Conservation (phyloP, 148 eudicot species). For the Fagopyrum esculentum region DNA sequence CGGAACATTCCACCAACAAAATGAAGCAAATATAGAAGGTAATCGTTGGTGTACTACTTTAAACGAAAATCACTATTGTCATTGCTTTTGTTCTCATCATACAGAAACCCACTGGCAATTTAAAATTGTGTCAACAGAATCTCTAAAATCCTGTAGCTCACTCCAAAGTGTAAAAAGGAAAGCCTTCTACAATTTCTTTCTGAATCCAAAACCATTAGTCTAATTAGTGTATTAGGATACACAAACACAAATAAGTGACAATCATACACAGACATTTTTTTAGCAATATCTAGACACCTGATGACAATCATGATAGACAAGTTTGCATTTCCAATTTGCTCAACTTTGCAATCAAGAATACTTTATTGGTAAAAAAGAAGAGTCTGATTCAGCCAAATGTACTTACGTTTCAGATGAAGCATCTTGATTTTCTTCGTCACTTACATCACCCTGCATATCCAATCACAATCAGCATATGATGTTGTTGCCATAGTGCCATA, state of each 20-base stretch:
- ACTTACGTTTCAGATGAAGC: conserved; percentile 58
- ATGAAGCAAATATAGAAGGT: background rate
- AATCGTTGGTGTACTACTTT: background rate
- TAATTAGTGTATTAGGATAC: background rate
- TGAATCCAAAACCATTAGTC: background rate
- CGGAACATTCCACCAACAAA: background rate
- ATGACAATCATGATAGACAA: background rate
- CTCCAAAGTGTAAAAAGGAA: background rate
- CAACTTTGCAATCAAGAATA: background rate
- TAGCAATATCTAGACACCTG: background rate
- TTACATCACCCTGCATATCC: conserved; percentile 40
- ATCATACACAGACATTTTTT: background rate
- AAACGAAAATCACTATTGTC: background rate
- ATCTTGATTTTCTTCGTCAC: conserved; percentile 38
- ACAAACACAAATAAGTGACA: background rate
- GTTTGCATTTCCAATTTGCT: background rate
- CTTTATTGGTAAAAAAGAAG: background rate
- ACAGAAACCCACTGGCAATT: background rate
- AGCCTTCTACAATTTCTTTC: background rate
- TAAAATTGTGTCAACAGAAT: background rate
- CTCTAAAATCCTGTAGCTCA: background rate
- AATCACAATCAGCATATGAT: conserved; percentile 12
- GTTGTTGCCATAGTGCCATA: conserved; percentile 6
- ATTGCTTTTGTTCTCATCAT: background rate
- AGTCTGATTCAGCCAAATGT: conserved; percentile 6